Evolutionary conservation across 768 basidiomycete species (phyloP), one percentile per base, ranked within the genome.

Genomic region (Suillus weaverae): DNA sequence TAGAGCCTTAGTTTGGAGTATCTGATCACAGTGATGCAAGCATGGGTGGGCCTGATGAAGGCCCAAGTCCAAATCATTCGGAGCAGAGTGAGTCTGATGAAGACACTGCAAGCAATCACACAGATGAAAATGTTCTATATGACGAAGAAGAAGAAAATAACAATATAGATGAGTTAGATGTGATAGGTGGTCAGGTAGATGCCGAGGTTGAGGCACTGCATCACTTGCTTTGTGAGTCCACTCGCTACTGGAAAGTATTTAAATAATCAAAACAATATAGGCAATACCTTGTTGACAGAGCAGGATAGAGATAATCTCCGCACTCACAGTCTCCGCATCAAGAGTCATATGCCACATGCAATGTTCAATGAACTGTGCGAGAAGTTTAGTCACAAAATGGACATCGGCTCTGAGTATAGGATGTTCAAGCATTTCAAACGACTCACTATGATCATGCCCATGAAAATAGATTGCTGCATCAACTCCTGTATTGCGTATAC

Each of bases 401-500:
- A 46, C 44, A 46, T 46, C 9, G 44, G n/a, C n/a, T 46, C 44
- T 46, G 44, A 46, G 44, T 46, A 46, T n/a, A n/a, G n/a, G 44
- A 46, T 46, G 44, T n/a, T 46, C 44, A 46, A 46, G 44, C 44
- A 9, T n/a, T n/a, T 46, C n/a, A 9, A 46, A n/a, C n/a, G 44
- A 46, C 44, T 46, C 44, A 46, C 44, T n/a, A n/a, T 9, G 4
- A 46, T 46, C 9, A 46, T 9, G 9, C 44, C 44, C 20, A n/a
- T 46, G 44, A 46, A 46, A 46, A 57, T 36, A 13, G 56, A 57
- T 39, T 57, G 56, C 33, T 57, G 56, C 56, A 57, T 36, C n/a
- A 36, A 57, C 18, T 13, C 32, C n/a, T 57, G 56, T 26, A 57
- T 57, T 57, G 56, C 56, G 6, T 57, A 57, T 33, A 57, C 56